Evolutionary conservation across 1,284 basidiomycete genomes (phyloP).

Genomic region (Cryptococcus deneoformans): DNA sequence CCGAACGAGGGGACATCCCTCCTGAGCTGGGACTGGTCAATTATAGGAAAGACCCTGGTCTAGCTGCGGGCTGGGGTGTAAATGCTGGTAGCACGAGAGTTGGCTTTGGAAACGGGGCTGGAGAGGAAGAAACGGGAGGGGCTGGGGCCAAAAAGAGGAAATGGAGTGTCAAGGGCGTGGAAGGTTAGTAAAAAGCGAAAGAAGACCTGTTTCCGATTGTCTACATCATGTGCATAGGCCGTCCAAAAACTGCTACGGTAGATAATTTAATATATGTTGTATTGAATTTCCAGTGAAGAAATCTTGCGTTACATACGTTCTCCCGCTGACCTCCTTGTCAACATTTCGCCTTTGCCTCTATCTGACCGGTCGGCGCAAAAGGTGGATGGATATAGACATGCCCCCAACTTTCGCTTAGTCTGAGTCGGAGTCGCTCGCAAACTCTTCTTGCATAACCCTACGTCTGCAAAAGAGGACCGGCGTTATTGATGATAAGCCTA

Average conservation of each 20-base stretch:
- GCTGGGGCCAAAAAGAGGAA: conserved; percentile 8
- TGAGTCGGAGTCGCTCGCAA: conserved; percentile 26
- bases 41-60: conserved; percentile 21
- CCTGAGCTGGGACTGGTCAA: conserved; percentile 46
- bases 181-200: conserved; percentile 1
- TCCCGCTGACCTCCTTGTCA: too few relatives aligned
- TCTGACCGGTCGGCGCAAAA: too few relatives aligned
- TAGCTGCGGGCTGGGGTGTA: too few relatives aligned
- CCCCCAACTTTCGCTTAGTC: conserved; percentile 9
- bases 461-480: conserved; percentile 12
- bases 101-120: too few relatives aligned
- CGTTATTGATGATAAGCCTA: too few relatives aligned
- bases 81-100: too few relatives aligned
- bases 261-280: too few relatives aligned
- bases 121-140: not conserved
- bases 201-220: not conserved
- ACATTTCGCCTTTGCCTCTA: too few relatives aligned
- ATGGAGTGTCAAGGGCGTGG: conserved; percentile 10
- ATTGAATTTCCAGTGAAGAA: too few relatives aligned
- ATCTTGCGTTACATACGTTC: not conserved
- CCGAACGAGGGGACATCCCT: conserved; percentile 41
- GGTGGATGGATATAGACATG: not conserved
- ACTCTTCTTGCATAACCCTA: conserved; percentile 32
- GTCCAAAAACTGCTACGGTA: not conserved
- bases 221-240: not conserved